Evolutionary conservation across 1,139 yeast species (phyloP).

Genomic region (Debaryomyces udenii): DNA sequence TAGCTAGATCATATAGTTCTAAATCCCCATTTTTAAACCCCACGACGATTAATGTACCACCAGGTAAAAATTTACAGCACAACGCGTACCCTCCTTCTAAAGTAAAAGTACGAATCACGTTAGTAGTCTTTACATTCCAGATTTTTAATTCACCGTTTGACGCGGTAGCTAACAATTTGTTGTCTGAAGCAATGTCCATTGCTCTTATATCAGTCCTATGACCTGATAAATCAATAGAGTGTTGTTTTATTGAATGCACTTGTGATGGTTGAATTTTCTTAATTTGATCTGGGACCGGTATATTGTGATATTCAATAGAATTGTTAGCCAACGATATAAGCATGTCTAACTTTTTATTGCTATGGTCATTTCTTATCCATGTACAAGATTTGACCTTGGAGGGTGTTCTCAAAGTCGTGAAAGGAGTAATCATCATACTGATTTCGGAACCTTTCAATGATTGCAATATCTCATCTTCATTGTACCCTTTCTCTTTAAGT

Average conservation of each 20-base stretch:
- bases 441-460: conserved; percentile 58
- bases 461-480: conserved; percentile 61
- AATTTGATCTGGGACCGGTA: conserved; percentile 51
- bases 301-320: conserved; percentile 67
- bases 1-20: conserved; percentile 83
- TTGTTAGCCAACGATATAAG: conserved; percentile 71
- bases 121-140: conserved; percentile 77
- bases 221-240: conserved; percentile 74
- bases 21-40: conserved; percentile 89
- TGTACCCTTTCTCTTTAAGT: conserved; percentile 65
- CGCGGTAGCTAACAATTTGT: conserved; percentile 81
- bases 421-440: conserved; percentile 63
- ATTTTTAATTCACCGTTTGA: conserved; percentile 87
- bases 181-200: conserved; percentile 79
- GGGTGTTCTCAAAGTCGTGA: conserved; percentile 59
- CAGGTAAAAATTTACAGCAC: conserved; percentile 83
- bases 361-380: conserved; percentile 48
- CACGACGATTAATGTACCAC: conserved; percentile 83
- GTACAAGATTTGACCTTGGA: conserved; percentile 60
- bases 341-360: conserved; percentile 52
- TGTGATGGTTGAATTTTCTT: conserved; percentile 49
- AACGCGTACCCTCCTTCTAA: conserved; percentile 84
- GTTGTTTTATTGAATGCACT: conserved; percentile 37
- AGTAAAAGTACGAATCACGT: conserved; percentile 77
- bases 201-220: conserved; percentile 90